Evolutionary conservation across 805 yeast genomes (phyloP).

Genomic region (Blastobotrys parvus): DNA sequence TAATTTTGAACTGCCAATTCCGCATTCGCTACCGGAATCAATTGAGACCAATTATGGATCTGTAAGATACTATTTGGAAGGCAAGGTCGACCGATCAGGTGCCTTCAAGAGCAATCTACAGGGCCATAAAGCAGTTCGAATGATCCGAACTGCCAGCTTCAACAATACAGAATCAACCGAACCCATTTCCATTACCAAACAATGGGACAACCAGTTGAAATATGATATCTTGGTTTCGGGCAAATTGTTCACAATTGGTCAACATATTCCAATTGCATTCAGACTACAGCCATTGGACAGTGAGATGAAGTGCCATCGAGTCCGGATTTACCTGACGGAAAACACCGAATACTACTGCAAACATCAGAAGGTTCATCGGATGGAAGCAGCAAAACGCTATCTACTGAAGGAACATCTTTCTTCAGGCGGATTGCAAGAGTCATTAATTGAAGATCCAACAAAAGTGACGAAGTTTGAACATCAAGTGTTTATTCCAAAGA

Average conservation of each 20-base stretch:
- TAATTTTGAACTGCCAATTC: constrained; percentile 84
- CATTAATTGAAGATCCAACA: constrained; percentile 13
- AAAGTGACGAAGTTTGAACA: constrained; percentile 40
- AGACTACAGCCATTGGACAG: constrained; percentile 61
- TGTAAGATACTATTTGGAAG: constrained; percentile 63
- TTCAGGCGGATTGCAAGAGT: constrained; percentile 23
- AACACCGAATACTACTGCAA: constrained; percentile 84
- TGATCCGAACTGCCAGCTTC: constrained; percentile 72
- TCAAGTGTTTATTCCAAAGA: constrained; percentile 75
- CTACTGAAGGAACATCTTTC: constrained; percentile 61
- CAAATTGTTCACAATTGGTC: constrained; percentile 76
- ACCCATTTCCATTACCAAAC: constrained; percentile 82
- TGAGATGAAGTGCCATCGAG: constrained; percentile 72
- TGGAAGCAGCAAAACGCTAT: constrained; percentile 82
- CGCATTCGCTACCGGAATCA: constrained; percentile 75
- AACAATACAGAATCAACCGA: constrained; percentile 80
- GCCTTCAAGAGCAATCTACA: constrained; percentile 72
- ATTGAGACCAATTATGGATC: constrained; percentile 72
- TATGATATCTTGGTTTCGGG: constrained; percentile 90
- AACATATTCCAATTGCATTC: constrained; percentile 76
- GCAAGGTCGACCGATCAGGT: constrained; percentile 66
- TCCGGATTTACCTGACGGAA: constrained; percentile 80
- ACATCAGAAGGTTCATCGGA: constrained; percentile 78
- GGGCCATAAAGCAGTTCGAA: constrained; percentile 53
- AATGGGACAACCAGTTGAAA: constrained; percentile 88